These are phyloP conservation scores for Stramenopiles sp. DNA, from an alignment of 352 stramenopile species.

Conservation along the genomic window DNA sequence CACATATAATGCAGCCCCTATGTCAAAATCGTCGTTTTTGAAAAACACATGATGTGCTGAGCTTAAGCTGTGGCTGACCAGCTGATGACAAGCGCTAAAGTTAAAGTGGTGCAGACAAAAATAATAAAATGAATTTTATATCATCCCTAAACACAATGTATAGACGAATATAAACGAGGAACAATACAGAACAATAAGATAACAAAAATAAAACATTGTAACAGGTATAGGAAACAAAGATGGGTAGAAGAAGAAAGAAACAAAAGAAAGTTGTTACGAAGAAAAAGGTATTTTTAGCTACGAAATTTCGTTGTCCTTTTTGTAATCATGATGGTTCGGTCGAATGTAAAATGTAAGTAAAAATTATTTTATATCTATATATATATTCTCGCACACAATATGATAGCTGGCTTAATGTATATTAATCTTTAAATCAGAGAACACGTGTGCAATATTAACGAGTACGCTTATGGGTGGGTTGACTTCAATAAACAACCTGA, in stretches of 20 bases:
- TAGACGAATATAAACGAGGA: no score
- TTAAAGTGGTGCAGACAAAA: no score
- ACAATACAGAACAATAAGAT: no score
- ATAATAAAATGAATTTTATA: no score
- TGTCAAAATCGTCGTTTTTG: no score
- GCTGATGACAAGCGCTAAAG: no score
- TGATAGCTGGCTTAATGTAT: neutral
- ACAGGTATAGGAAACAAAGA: neutral
- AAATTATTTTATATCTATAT: neutral
- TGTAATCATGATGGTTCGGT: neutral
- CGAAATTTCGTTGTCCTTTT: neutral
- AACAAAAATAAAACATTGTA: no score
- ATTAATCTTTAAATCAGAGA: neutral
- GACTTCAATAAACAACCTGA: neutral
- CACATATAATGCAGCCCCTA: no score
- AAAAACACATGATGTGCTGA: no score
- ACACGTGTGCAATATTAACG: neutral
- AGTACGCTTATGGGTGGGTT: neutral
- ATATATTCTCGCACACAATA: neutral
- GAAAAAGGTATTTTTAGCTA: neutral
- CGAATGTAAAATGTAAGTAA: neutral
- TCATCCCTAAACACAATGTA: no score
- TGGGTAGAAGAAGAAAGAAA: neutral
- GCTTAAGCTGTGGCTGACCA: no score
- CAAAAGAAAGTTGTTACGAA: neutral